Evolutionary conservation across 371 early-diverging fungal species (phyloP), one percentile per base, ranked within the genome.

Genomic region (Zychaea mexicana): DNA sequence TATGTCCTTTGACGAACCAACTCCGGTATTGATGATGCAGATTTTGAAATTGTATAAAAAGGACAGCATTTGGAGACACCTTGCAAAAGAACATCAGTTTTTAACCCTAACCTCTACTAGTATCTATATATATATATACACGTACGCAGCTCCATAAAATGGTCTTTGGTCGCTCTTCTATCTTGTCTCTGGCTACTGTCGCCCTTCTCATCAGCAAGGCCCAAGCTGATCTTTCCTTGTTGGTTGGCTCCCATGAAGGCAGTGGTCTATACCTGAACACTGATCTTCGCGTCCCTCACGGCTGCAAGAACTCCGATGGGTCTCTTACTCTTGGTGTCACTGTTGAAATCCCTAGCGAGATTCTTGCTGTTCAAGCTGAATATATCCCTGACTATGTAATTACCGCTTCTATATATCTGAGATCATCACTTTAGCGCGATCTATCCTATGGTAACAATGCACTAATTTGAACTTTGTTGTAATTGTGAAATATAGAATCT

Each of bases 201-300:
- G 55, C 31, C 2, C 55, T 54, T 2, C 15, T 30, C 9, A 30
- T 32, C 15, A 8, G 28, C 5, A 12, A 27, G 4, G 31, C 55
- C 31, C 27, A 26, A 31, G 55, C 55, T 28, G 31, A 54, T 15
- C 10, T 54, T 31, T 27, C 31, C 2, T 30, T 54, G 55, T 31
- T 32, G 5, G 55, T 54, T 32, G 55, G 32, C 2, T 28, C 30
- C 28, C 55, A 54, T 22, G 55, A 54, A 22, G 30, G 22, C 7
- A 31, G 55, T 54, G 55, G 55, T 17, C 55, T 54, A 3, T 54
- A 54, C 21, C 7, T 54, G 27, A 54, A 27, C 13, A 30, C 55
- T 31, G 28, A 27, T 22, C 28, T 54, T 54, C 55, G 55, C 31
- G 55, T 54, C 6, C 55, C 55, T 54, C 55, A 54, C 31, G 55